phyloP scores from a whole-genome alignment of 805 yeast species.

The Candida germanica region DNA sequence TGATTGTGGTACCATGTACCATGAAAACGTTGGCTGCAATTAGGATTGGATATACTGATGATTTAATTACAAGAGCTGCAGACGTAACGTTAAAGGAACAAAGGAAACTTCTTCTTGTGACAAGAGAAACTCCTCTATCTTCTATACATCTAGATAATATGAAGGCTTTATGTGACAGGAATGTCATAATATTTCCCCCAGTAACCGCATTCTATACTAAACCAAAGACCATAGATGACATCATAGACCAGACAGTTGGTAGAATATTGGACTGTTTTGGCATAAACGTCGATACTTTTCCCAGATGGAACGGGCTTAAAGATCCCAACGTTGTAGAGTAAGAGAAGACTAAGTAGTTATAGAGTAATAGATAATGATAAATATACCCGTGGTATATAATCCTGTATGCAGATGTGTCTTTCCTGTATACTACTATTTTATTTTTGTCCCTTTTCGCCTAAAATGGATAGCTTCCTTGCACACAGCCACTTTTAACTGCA shows the following conservation, averaged over 20 bases:
- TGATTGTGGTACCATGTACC: constrained; percentile 27
- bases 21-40: constrained; percentile 26
- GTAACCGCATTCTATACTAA: constrained; percentile 25
- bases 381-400: no score
- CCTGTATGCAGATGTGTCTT: no score
- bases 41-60: constrained; percentile 24
- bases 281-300: constrained; percentile 17
- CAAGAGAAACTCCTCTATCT: constrained; percentile 26
- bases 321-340: neutral
- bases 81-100: constrained; percentile 25
- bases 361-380: neutral
- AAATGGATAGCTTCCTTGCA: no score
- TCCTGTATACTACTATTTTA: no score
- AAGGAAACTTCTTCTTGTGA: constrained; percentile 19
- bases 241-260: constrained; percentile 22
- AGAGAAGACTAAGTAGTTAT: no score
- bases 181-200: constrained; percentile 21
- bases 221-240: constrained; percentile 20
- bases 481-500: no score
- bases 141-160: constrained; percentile 24
- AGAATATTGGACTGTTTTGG: constrained; percentile 23
- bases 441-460: no score
- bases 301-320: constrained; percentile 23
- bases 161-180: constrained; percentile 17
- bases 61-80: constrained; percentile 24